Evolutionary conservation across 1,139 yeast genomes (phyloP).

Genomic region (Pneumocystis murina): DNA sequence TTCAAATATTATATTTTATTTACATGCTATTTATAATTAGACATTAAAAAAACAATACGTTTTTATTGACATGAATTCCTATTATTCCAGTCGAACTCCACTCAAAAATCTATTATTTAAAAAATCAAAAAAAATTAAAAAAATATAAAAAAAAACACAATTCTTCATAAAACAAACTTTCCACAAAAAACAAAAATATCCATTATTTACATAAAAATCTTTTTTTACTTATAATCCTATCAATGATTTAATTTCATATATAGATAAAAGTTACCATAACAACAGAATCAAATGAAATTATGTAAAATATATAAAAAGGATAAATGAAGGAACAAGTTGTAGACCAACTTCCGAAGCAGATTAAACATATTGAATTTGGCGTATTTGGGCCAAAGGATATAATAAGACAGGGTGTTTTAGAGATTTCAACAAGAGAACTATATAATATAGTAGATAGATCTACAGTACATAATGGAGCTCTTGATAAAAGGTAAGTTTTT

Average conservation of each 20-base stretch:
- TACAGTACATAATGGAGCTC: conserved; percentile 71
- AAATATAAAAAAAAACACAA: no score
- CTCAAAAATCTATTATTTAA: not conserved
- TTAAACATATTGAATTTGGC: conserved; percentile 76
- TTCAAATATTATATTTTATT: not conserved
- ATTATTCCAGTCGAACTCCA: not conserved
- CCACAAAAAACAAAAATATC: no score
- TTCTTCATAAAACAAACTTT: no score
- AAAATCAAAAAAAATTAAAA: not conserved
- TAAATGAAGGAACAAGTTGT: conserved; percentile 9
- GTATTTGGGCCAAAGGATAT: conserved; percentile 85
- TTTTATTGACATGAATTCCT: not conserved
- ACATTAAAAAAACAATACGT: not conserved
- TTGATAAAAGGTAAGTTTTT: conserved; percentile 64
- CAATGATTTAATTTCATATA: not conserved
- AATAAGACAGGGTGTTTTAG: conserved; percentile 86
- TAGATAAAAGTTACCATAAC: not conserved
- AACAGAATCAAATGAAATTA: not conserved
- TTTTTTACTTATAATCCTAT: no score
- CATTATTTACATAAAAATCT: no score
- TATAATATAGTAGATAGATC: conserved; percentile 80
- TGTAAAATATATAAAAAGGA: not conserved
- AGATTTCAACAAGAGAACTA: conserved; percentile 77
- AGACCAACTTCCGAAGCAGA: conserved; percentile 12
- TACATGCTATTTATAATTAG: not conserved